phyloP scores from a whole-genome alignment of 768 basidiomycete species.

The Amanita inopinata region DNA sequence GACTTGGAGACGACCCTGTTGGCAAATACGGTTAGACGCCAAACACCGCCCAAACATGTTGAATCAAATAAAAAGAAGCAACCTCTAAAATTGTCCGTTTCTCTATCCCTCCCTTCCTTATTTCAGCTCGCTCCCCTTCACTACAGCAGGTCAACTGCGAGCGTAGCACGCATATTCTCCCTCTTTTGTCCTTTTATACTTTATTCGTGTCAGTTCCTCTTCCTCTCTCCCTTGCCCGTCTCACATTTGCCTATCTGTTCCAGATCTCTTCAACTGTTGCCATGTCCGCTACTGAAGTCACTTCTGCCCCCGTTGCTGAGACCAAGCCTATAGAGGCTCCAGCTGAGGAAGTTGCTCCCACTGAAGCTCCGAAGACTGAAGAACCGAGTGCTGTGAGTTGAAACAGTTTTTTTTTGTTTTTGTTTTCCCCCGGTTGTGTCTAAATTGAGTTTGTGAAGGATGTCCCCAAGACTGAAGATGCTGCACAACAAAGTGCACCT shows the following conservation, averaged over 20 bases:
- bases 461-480: conserved; percentile 11
- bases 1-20: conserved; percentile 21
- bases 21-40: conserved; percentile 26
- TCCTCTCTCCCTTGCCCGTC: conserved; percentile 12
- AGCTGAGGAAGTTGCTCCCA: conserved; percentile 42
- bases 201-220: conserved; percentile 33
- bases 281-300: conserved; percentile 72
- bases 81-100: conserved; percentile 27
- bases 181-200: conserved; percentile 48
- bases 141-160: conserved; percentile 37
- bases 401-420: not conserved
- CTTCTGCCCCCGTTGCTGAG: conserved; percentile 31
- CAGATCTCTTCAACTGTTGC: conserved; percentile 50
- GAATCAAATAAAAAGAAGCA: conserved; percentile 37
- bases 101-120: conserved; percentile 49
- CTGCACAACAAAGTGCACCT: conserved; percentile 16
- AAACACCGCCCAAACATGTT: conserved; percentile 34
- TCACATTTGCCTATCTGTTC: conserved; percentile 11
- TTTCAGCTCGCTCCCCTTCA: conserved; percentile 32
- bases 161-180: conserved; percentile 50
- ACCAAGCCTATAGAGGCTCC: conserved; percentile 24
- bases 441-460: conserved; percentile 8
- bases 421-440: too few species aligned
- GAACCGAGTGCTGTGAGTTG: conserved; percentile 18
- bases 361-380: conserved; percentile 38